Conservation (phyloP, 192 early-diverging fungal genomes). For the Coemansia sp. region DNA sequence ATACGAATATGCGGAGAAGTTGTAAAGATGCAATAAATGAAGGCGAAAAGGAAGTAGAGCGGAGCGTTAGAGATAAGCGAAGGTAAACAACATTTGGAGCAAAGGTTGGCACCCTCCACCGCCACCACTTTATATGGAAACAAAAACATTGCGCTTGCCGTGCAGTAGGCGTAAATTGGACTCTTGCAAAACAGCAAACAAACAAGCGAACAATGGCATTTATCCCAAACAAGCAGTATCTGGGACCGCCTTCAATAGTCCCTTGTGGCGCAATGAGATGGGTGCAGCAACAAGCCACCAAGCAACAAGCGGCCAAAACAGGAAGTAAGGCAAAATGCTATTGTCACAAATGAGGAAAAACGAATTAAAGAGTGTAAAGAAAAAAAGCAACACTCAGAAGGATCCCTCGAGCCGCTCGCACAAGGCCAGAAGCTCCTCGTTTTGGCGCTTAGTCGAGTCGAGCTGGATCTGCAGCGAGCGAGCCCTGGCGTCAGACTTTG, state of each 20-base stretch:
- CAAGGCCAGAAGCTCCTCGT: conserved; percentile 42
- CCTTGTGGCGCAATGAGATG: not conserved
- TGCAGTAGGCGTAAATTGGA: not conserved
- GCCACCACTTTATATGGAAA: not conserved
- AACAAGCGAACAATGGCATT: not conserved
- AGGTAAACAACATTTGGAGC: not conserved
- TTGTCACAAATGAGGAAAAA: not conserved
- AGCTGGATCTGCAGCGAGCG: conserved; percentile 43
- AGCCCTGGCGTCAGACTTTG: conserved; percentile 28
- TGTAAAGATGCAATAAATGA: not conserved
- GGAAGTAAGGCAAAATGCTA: too few relatives aligned
- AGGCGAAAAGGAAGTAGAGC: too few relatives aligned
- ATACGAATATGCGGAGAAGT: not conserved
- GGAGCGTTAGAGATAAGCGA: not conserved
- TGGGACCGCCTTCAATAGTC: not conserved
- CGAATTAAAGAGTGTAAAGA: not conserved
- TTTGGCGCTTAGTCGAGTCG: conserved; percentile 44
- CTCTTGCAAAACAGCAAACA: not conserved
- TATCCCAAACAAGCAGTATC: not conserved
- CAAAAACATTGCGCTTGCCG: not conserved
- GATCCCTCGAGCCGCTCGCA: conserved; percentile 14
- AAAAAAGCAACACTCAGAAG: not conserved
- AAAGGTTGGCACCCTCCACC: not conserved
- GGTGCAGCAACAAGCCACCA: not conserved
- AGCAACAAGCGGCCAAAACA: too few relatives aligned